Percentiles rank a stretch among this genome's conserved stretches.
phyloP scores from a whole-genome alignment of 352 stramenopile genomes.

The Phytopythium chamaehyphon region DNA sequence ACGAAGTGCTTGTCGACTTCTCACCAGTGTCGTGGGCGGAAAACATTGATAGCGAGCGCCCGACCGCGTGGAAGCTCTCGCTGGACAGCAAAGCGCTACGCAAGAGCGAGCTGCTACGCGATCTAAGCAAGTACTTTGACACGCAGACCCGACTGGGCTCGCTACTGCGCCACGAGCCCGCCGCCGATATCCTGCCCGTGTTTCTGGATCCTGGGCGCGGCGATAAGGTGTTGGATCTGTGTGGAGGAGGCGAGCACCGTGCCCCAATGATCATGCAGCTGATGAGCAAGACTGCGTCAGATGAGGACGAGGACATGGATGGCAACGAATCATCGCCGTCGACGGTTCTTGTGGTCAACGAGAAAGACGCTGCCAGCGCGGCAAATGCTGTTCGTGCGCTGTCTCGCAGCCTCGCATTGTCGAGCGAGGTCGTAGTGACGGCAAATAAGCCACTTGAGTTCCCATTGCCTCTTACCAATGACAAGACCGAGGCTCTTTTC shows the following conservation, averaged over 20 bases:
- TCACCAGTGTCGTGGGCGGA: slow-evolving; percentile 62
- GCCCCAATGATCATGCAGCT: slow-evolving; percentile 54
- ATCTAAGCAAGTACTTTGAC: slow-evolving; percentile 92
- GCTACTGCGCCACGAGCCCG: slow-evolving; percentile 93
- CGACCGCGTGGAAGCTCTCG: slow-evolving; percentile 20
- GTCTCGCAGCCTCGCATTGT: slow-evolving; percentile 45
- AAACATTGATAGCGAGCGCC: slow-evolving; percentile 8
- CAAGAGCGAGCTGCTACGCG: slow-evolving; percentile 82
- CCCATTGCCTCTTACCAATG: slow-evolving; percentile 23
- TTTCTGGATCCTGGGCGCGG: slow-evolving; percentile 89
- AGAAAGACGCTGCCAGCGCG: slow-evolving; percentile 49
- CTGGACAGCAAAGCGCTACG: slow-evolving; percentile 79
- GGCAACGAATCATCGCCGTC: not conserved
- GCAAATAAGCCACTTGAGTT: slow-evolving; percentile 74
- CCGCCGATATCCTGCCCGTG: slow-evolving; percentile 93
- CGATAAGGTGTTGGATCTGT: slow-evolving; percentile 73
- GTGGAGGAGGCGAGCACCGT: slow-evolving; percentile 61
- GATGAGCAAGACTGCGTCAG: slow-evolving; percentile 11
- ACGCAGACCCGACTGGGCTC: slow-evolving; percentile 84
- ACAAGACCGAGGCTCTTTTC: slow-evolving; percentile 35
- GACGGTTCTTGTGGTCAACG: slow-evolving; percentile 66
- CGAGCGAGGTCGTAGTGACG: slow-evolving; percentile 52
- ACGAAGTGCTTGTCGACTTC: slow-evolving; percentile 51
- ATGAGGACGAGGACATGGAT: slow-evolving; percentile 9
- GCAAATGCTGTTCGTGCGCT: slow-evolving; percentile 52